phyloP scores from a whole-genome alignment of 441 rosid genomes.

The Populus trichocarpa region DNA sequence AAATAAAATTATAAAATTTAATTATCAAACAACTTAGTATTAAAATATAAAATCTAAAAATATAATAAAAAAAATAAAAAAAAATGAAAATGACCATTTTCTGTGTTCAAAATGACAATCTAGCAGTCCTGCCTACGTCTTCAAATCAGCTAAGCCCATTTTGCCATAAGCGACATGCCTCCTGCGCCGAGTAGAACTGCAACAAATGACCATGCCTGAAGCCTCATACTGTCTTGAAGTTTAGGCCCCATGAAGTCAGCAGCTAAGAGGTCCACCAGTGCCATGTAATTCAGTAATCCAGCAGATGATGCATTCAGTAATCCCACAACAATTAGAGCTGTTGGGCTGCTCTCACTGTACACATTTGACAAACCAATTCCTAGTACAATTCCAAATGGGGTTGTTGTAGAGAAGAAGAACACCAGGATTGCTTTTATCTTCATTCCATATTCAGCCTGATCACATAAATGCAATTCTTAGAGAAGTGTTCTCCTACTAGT shows the following conservation, averaged over 20 bases:
- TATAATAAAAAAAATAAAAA: no score
- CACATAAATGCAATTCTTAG: no score
- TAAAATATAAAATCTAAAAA: no score
- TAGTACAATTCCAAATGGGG: constrained; percentile 30
- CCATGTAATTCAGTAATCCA: constrained; percentile 46
- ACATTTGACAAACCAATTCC: constrained; percentile 31
- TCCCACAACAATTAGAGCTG: constrained; percentile 39
- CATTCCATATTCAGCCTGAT: constrained; percentile 32
- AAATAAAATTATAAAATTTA: no score
- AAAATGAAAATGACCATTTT: neutral
- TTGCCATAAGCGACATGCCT: constrained; percentile 50
- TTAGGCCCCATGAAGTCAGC: constrained; percentile 50
- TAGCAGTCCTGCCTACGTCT: neutral
- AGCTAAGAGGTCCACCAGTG: constrained; percentile 43
- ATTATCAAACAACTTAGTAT: no score
- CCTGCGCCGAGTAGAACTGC: constrained; percentile 45
- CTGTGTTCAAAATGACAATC: neutral
- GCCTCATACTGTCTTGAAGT: constrained; percentile 36
- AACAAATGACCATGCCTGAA: constrained; percentile 31
- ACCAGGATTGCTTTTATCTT: constrained; percentile 25
- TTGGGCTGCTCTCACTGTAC: constrained; percentile 24
- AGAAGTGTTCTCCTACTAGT: no score
- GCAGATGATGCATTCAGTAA: constrained; percentile 41
- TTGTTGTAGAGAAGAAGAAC: constrained; percentile 34
- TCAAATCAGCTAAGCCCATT: constrained; percentile 39